phyloP scores from a whole-genome alignment of 257 asterid genomes.

The Solanum corneliomulleri region DNA sequence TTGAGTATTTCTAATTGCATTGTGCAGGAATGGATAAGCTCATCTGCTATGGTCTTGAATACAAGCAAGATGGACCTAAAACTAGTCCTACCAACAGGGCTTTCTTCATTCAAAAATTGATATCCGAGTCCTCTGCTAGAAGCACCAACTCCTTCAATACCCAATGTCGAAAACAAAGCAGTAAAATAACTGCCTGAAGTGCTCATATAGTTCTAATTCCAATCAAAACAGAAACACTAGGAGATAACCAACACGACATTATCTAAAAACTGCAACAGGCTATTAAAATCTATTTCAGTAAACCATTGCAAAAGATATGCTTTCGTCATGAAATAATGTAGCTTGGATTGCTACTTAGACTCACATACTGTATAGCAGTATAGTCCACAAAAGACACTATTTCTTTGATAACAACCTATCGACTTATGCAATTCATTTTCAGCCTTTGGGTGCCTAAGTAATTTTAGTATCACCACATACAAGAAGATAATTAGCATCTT shows the following conservation, averaged over 20 bases:
- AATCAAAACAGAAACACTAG: not conserved
- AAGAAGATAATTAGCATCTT: not conserved
- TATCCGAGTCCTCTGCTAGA: not conserved
- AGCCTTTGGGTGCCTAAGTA: not conserved
- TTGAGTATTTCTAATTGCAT: not conserved
- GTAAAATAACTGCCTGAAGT: not conserved
- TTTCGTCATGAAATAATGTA: not conserved
- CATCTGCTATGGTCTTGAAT: not conserved
- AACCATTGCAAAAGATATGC: not conserved
- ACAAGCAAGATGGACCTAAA: not conserved
- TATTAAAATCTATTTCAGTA: not conserved
- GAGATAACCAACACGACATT: not conserved
- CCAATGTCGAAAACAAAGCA: not conserved
- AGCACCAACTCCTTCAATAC: not conserved
- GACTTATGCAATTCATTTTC: not conserved
- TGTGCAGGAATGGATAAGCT: not conserved
- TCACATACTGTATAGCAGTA: not conserved
- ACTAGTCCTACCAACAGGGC: not conserved
- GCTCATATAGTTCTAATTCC: not conserved
- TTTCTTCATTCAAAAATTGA: not conserved
- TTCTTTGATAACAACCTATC: not conserved
- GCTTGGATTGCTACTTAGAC: not conserved
- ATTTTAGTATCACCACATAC: not conserved
- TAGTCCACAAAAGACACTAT: not conserved
- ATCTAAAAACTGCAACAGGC: not conserved